Evolutionary conservation across 345 rosid genomes (phyloP).

Genomic region (Cardiospermum halicacabum): DNA sequence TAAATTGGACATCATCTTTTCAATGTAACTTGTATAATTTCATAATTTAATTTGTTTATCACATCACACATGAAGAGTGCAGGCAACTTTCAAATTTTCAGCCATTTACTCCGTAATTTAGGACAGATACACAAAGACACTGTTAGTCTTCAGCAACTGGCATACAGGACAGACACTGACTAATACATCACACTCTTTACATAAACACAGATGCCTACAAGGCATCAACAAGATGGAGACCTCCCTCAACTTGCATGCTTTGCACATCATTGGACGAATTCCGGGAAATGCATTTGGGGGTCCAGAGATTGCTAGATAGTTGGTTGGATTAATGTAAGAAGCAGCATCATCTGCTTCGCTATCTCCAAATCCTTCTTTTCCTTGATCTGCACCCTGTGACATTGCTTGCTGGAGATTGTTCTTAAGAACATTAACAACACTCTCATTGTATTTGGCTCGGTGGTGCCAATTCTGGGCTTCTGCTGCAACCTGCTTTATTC

Average conservation of each 20-base stretch:
- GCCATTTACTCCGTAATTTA: conserved; percentile 31
- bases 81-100: conserved; percentile 13
- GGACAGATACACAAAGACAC: conserved; percentile 56
- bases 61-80: conserved; percentile 17
- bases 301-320: conserved; percentile 29
- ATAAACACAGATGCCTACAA: conserved; percentile 84
- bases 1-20: conserved; percentile 13
- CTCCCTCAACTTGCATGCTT: conserved; percentile 62
- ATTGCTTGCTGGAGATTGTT: conserved; percentile 67
- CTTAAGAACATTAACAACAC: conserved; percentile 59
- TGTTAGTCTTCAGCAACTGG: conserved; percentile 55
- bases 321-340: conserved; percentile 50
- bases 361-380: conserved; percentile 86
- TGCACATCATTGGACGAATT: conserved; percentile 42
- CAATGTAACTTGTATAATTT: conserved; percentile 12
- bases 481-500: conserved; percentile 52
- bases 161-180: conserved; percentile 71
- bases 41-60: neutral
- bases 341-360: conserved; percentile 74
- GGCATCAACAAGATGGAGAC: conserved; percentile 69
- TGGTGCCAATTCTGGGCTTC: conserved; percentile 85
- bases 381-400: conserved; percentile 67
- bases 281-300: conserved; percentile 16
- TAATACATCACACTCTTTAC: conserved; percentile 66
- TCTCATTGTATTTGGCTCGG: conserved; percentile 74